Base-by-base conservation (phyloP, 2,329 filamentous ascomycete species). In the Macrophomina tecta region DNA sequence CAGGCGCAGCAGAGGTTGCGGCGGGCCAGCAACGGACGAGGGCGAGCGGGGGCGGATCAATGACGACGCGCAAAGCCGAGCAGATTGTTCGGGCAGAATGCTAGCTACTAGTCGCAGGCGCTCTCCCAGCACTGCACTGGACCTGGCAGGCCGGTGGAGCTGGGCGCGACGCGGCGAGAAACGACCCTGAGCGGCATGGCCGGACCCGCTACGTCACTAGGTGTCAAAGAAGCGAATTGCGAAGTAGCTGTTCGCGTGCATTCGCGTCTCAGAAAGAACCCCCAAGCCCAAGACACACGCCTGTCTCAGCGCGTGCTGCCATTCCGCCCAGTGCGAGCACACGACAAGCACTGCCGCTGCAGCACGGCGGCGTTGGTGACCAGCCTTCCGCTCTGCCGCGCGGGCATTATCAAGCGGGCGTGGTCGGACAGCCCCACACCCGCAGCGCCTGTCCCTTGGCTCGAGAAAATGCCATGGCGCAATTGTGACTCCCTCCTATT, bases 231-330 rank as follows among this genome's bases (percentile, higher is more conserved):
- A 62, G 38, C 40, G 32, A 23, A 49, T 23, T 23, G 56, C 36
- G 30, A 40, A 16, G 51, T 53, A n/a, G 58, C 58, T 62, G 42
- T 62, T 62, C 58, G 58, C 58, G 45, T 62, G 58, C 58, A 49
- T 62, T 62, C 58, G 38, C 58, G 58, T 30, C 58, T 36, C 58
- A 38, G 12, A 62, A 48, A 18, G 36, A 46, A 23, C 2, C 52
- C 18, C 3, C 52, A 61, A 5, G 34, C 45, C 28, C 56, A 40
- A 58, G 53, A 62, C 42, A 62, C 45, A 34, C 38, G 34, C 42
- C 36, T 30, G 46, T 18, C 45, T 45, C 58, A 38, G 56, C 42
- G 56, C 40, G 56, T 36, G 56, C 56, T 32, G 40, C 12, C 56
- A 8, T n/a, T 46, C 40, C 14, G 32, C 36, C 55, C 16, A 7